Evolutionary conservation across 495 filamentous ascomycete genomes (phyloP).

Genomic region (Penicillium bovifimosum): DNA sequence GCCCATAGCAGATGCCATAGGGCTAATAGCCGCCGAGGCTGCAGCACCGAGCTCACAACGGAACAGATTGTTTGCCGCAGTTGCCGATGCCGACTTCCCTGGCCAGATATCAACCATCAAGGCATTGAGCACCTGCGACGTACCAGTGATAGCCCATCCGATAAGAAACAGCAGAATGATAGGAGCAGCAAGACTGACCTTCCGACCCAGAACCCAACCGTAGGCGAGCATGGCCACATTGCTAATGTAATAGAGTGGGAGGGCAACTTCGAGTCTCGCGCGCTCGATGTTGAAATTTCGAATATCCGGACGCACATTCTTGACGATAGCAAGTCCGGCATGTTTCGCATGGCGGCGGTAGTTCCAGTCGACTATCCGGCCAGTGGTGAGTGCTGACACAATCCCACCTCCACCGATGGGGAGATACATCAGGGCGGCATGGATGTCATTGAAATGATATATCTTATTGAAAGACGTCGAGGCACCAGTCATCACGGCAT

Average conservation of each 20-base stretch:
- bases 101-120: constrained; percentile 61
- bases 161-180: constrained; percentile 29
- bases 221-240: constrained; percentile 35
- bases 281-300: constrained; percentile 41
- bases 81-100: constrained; percentile 49
- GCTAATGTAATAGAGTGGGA: constrained; percentile 32
- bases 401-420: constrained; percentile 39
- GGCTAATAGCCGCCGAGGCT: constrained; percentile 46
- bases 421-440: constrained; percentile 41
- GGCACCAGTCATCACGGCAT: constrained; percentile 47
- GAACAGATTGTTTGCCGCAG: constrained; percentile 62
- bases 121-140: constrained; percentile 33
- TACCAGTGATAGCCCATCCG: constrained; percentile 31
- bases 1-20: constrained; percentile 56
- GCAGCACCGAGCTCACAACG: constrained; percentile 60
- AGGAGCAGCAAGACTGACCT: constrained; percentile 30
- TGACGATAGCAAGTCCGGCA: constrained; percentile 29
- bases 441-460: constrained; percentile 41
- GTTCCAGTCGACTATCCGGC: constrained; percentile 41
- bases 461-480: constrained; percentile 52
- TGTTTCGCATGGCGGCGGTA: constrained; percentile 34
- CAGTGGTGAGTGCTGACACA: constrained; percentile 29
- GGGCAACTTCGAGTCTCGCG: constrained; percentile 32
- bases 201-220: constrained; percentile 43
- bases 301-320: constrained; percentile 38